Percentiles rank a stretch among this genome's conserved stretches.
Evolutionary conservation across 192 early-diverging fungal species (phyloP).

Genomic region (Coemansia sp.): DNA sequence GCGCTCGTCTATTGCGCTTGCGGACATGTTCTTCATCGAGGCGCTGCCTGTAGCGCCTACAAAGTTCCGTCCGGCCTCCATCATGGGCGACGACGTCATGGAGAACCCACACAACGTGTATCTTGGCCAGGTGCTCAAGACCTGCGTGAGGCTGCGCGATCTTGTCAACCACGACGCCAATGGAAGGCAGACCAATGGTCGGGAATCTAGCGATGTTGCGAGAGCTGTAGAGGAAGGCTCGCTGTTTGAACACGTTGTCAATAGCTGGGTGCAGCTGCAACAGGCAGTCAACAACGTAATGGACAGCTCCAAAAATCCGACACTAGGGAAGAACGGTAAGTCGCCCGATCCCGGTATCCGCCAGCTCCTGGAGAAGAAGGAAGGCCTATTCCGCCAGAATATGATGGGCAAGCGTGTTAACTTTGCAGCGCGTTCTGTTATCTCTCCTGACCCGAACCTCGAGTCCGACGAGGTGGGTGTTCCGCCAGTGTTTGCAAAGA

Average conservation of each 20-base stretch:
- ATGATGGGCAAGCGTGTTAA: conserved; percentile 99
- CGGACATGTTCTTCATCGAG: conserved; percentile 93
- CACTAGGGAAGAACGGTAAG: conserved; percentile 59
- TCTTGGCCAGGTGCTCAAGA: conserved; percentile 80
- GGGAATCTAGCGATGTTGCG: conserved; percentile 14
- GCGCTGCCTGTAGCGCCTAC: conserved; percentile 88
- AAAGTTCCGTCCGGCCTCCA: conserved; percentile 89
- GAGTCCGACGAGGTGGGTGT: conserved; percentile 98
- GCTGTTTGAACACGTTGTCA: conserved; percentile 53
- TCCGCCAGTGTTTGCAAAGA: conserved; percentile 92
- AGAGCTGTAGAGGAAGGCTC: conserved; percentile 22
- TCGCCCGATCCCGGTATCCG: conserved; percentile 84
- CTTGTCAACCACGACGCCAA: conserved; percentile 40
- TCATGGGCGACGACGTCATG: conserved; percentile 84
- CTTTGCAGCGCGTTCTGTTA: conserved; percentile 96
- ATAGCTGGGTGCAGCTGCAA: conserved; percentile 80
- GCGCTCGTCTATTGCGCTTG: conserved; percentile 54
- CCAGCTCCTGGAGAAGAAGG: conserved; percentile 98
- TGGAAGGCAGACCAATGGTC: conserved; percentile 18
- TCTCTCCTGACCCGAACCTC: conserved; percentile 96
- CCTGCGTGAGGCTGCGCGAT: conserved; percentile 66
- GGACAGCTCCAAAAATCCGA: conserved; percentile 88
- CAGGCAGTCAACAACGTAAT: conserved; percentile 89
- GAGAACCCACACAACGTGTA: conserved; percentile 96
- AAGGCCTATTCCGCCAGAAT: conserved; percentile 98